Conservation (phyloP, 371 early-diverging fungal genomes). For the Gilbertella persicaria region DNA sequence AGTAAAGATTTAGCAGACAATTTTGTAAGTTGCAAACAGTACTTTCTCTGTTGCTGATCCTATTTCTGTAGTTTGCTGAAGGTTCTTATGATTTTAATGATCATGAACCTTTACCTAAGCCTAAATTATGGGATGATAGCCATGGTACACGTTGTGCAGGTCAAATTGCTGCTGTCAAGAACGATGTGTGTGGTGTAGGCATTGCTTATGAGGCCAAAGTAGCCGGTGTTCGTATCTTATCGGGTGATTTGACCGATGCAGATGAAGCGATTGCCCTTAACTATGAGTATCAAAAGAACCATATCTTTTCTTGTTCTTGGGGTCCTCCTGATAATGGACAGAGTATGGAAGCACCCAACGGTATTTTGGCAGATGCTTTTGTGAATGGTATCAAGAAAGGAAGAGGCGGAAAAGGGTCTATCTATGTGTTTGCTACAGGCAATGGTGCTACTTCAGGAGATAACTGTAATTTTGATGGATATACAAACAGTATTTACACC, state of each 20-base stretch:
- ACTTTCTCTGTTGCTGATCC: not conserved
- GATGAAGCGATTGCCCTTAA: constrained; percentile 92
- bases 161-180: constrained; percentile 90
- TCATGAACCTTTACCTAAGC: constrained; percentile 74
- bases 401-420: constrained; percentile 81
- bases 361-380: constrained; percentile 80
- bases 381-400: constrained; percentile 83
- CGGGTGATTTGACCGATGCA: constrained; percentile 81
- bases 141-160: constrained; percentile 99
- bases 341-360: constrained; percentile 86
- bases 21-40: constrained; percentile 67
- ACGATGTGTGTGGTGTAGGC: constrained; percentile 95
- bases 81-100: constrained; percentile 96
- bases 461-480: constrained; percentile 97
- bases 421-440: constrained; percentile 95
- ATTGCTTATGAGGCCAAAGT: constrained; percentile 89
- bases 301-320: constrained; percentile 95
- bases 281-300: constrained; percentile 82
- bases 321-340: constrained; percentile 93
- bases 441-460: constrained; percentile 86
- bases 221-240: constrained; percentile 91
- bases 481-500: constrained; percentile 94
- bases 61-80: constrained; percentile 58
- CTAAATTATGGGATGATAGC: constrained; percentile 76
- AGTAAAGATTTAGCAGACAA: constrained; percentile 84